These are phyloP conservation scores for Byssothecium circinans DNA, from an alignment of 2,329 filamentous ascomycete species.

Conservation along the genomic window DNA sequence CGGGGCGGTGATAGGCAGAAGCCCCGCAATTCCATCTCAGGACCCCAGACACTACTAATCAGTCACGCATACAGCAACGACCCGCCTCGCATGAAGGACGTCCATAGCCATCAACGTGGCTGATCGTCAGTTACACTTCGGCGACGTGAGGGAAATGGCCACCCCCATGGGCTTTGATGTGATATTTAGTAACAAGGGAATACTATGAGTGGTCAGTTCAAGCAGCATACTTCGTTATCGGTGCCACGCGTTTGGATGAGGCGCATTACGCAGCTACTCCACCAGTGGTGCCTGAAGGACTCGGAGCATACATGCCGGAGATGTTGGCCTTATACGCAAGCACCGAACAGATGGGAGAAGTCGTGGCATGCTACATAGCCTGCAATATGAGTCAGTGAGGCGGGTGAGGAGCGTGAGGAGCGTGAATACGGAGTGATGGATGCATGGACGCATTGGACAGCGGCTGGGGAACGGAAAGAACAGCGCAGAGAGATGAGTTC, in stretches of 20 bases:
- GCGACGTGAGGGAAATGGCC: background rate
- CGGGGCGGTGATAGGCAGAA: too few species aligned
- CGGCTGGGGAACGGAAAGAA: conserved; percentile 3
- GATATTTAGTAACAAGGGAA: background rate
- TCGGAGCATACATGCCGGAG: background rate
- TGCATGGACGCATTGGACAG: conserved; percentile 16
- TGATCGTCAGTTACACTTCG: background rate
- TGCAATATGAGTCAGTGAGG: conserved; percentile 2
- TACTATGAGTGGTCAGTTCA: background rate
- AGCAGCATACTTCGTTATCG: background rate
- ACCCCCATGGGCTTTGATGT: background rate
- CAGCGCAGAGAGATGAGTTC: background rate
- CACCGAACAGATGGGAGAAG: background rate
- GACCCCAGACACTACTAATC: too few species aligned
- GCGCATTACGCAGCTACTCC: background rate
- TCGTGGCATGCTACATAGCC: background rate
- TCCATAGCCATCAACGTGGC: background rate
- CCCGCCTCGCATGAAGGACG: too few species aligned
- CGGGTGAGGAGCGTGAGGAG: conserved; percentile 1
- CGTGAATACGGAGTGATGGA: conserved; percentile 3
- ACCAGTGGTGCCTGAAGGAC: background rate
- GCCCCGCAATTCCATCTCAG: too few species aligned
- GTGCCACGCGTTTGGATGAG: background rate
- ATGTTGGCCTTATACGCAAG: background rate
- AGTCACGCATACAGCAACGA: too few species aligned